These are phyloP conservation scores for Parvularia atlantis DNA, from an alignment of 78 protist species.

Conservation along the genomic window DNA sequence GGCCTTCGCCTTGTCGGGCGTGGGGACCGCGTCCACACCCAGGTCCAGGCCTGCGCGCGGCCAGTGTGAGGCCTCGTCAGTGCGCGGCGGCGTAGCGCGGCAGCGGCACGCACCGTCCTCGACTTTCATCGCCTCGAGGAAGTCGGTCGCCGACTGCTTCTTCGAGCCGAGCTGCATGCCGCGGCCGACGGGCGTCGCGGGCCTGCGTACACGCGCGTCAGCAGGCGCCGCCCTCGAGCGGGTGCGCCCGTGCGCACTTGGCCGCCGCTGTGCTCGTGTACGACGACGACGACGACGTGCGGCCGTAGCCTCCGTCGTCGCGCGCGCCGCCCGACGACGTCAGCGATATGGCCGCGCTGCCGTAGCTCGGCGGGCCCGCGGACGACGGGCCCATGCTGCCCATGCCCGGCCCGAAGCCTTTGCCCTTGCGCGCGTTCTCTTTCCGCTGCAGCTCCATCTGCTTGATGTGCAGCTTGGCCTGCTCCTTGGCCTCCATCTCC, in stretches of 20 bases:
- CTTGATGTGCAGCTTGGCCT: conserved; percentile 26
- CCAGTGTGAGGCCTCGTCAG: not conserved
- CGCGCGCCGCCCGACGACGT: not conserved
- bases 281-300: not conserved
- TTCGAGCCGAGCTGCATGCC: conserved; percentile 35
- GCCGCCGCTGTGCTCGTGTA: not conserved
- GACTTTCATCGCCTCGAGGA: conserved; percentile 11
- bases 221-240: not conserved
- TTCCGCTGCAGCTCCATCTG: conserved; percentile 9
- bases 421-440: not conserved
- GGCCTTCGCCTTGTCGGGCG: not conserved
- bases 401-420: not conserved
- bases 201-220: not conserved
- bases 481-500: conserved; percentile 44
- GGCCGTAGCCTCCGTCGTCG: not conserved
- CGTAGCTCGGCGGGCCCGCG: not conserved
- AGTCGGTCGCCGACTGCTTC: conserved; percentile 8
- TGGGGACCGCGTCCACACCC: too few species aligned
- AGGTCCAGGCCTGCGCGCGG: too few species aligned
- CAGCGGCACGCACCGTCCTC: too few species aligned
- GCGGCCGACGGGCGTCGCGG: not conserved
- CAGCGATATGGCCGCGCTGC: not conserved
- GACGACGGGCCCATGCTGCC: not conserved
- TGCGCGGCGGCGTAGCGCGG: too few species aligned
- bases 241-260: not conserved